Percentiles rank a stretch among this genome's conserved stretches.
Evolutionary conservation across 1,139 yeast species (phyloP).

Genomic region (Blastobotrys arbuscula): DNA sequence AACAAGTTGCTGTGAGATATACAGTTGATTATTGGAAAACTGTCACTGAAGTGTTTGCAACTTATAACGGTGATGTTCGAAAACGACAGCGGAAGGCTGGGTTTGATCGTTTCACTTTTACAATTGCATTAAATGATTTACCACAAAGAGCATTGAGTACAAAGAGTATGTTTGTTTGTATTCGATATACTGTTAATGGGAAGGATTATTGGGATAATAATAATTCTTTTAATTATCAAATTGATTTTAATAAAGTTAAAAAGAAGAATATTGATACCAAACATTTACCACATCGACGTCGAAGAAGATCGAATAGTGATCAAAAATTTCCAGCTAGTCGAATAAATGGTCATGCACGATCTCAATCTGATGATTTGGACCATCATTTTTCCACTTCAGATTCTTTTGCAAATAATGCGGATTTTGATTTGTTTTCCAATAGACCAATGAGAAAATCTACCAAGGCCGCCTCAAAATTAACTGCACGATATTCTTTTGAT

Average conservation of each 20-base stretch:
- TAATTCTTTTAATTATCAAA: conserved; percentile 49
- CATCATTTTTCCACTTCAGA: conserved; percentile 2
- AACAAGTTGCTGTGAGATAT: conserved; percentile 57
- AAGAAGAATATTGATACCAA: conserved; percentile 1
- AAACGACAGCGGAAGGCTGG: conserved; percentile 35
- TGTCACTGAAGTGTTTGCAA: conserved; percentile 61
- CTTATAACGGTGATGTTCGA: conserved; percentile 57
- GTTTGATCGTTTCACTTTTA: conserved; percentile 43
- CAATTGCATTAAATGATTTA: conserved; percentile 36
- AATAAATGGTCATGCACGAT: not conserved
- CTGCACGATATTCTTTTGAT: conserved; percentile 37
- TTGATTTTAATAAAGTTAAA: conserved; percentile 37
- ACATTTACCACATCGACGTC: not conserved
- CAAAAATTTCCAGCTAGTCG: not conserved
- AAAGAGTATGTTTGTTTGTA: conserved; percentile 46
- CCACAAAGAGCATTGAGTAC: conserved; percentile 32
- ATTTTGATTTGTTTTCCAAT: not conserved
- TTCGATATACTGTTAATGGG: conserved; percentile 47
- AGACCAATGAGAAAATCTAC: conserved; percentile 2
- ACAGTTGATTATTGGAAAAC: conserved; percentile 71
- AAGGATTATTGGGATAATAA: conserved; percentile 80
- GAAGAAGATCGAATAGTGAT: not conserved
- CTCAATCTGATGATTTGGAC: not conserved
- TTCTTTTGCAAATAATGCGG: not conserved
- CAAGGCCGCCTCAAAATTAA: conserved; percentile 22